Evolutionary conservation across 306 rosid genomes (phyloP), one percentile per base, ranked within the genome.

Genomic region (Gastrolobium villosum): DNA sequence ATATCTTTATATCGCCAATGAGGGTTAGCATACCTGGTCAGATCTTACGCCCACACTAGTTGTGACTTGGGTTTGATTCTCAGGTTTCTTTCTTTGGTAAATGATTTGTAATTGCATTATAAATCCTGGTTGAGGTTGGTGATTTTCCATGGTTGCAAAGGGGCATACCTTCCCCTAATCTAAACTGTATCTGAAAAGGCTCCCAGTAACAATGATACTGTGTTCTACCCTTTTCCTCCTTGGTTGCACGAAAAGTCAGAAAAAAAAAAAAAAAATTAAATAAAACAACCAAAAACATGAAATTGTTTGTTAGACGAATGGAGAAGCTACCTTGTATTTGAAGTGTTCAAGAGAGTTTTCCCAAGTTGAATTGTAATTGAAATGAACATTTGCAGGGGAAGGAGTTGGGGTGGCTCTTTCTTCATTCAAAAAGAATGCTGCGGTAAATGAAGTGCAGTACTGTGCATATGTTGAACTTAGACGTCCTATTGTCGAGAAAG

Each of bases 381-480:
- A 37, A 26, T 60, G 28, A 36, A 70, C 50, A 6, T 76, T 36
- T 75, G 81, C 75, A 95, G 98, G 95, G 26, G 97, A 94, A 86
- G 99, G 90, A 64, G 86, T 89, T 52, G 85, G 77, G 7, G 89
- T 89, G 73, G 89, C 97, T 6, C 71, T 89, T 60, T 63, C 91
- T 70, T 45, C 82, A 1, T 86, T 85, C 76, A 61, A 7, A 84
- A 79, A 90, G 52, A 86, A 82, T 6, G 79, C 80, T 13, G 63
- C 55, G 1, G 89, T 87, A 9, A 83, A 86, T 55, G 53, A 81
- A 60, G 86, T 83, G 32, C 76, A 89, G 13, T 95, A 92, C 50
- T 95, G 99, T 78, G 92, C 89, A 20, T 87, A 87, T 85, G 86
- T 86, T 28, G 76, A 87, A 77, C 89, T 95, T 36, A 81, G 70